Base-by-base conservation (phyloP, 2,329 filamentous ascomycete genomes). In the Westerdykella sp. region DNA sequence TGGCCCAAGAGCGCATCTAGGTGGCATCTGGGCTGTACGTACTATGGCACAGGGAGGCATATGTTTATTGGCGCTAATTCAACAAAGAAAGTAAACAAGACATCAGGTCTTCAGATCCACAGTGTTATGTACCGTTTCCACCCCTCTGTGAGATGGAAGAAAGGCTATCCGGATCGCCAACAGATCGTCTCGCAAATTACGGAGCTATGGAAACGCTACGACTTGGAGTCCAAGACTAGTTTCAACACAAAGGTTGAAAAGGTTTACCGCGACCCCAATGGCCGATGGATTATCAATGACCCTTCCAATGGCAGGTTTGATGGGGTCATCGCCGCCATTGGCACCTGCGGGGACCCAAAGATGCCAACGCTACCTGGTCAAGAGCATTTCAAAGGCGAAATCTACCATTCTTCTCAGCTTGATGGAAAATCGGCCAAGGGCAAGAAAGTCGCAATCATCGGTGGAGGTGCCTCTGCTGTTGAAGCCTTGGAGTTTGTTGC, bases 71-170 rank as follows among this genome's bases (percentile, higher is more conserved):
- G 31, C 18, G 18, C 18, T 21, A 21, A 21, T 21, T 4, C 18
- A 21, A 21, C 18, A 18, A 45, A 87, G 81, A 77, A 78, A 65
- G 85, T 93, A 34, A 91, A 93, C 69, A 85, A 85, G 40, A 90
- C 85, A 0, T 90, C 85, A 0, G 80, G 85, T 13, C 75, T 94
- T 1, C 87, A 93, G 58, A 90, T 94, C 16, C 86, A 94, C 63
- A 87, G 82, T 15, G 65, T 90, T 45, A 93, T 93, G 87, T 94
- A 91, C 65, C 79, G 87, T 16, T 95, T 94, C 62, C 85, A 91
- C 53, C 88, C 88, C 0, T 85, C 84, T 0, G 79, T 94, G 1
- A 74, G 78, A 47, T 94, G 85, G 81, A 72, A 78, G 28, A 71
- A 74, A 23, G 85, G 85, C n/a, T 94, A 94, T 57, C 88, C 88